Evolutionary conservation across 768 basidiomycete species (phyloP).

Genomic region (Lactifluus volemus): DNA sequence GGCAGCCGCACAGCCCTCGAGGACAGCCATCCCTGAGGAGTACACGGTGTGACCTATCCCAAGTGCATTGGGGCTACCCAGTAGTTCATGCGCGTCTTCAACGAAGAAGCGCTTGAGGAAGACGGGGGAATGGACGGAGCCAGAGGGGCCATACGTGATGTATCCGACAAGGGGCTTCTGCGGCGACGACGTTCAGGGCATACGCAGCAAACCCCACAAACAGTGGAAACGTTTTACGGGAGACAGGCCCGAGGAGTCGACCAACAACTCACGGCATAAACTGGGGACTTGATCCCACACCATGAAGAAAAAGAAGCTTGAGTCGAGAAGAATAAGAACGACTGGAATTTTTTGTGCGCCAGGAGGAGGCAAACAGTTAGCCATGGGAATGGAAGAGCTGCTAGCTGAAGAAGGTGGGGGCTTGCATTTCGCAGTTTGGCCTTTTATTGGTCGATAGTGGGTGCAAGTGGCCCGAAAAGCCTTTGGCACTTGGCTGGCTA

Average conservation of each 20-base stretch:
- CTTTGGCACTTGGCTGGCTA: too few species aligned
- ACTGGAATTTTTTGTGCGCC: too few species aligned
- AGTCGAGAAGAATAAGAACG: too few species aligned
- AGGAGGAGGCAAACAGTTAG: too few species aligned
- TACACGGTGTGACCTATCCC: background rate
- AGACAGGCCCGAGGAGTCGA: background rate
- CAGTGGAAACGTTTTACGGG: background rate
- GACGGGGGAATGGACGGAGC: background rate
- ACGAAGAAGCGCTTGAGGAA: too few species aligned
- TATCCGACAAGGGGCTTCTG: background rate
- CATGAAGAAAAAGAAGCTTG: background rate
- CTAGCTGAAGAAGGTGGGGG: too few species aligned
- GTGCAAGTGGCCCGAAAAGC: too few species aligned
- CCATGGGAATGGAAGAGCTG: too few species aligned
- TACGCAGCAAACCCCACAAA: too few species aligned
- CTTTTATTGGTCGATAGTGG: too few species aligned
- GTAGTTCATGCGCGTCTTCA: background rate
- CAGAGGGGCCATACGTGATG: background rate
- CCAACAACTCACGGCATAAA: background rate
- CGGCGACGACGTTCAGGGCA: background rate
- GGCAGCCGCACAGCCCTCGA: background rate
- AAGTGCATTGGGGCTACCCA: background rate
- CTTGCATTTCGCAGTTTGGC: too few species aligned
- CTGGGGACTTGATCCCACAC: background rate
- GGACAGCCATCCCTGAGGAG: background rate